phyloP scores from a whole-genome alignment of 2,329 filamentous ascomycete species.

The Pseudocercospora eumusae region DNA sequence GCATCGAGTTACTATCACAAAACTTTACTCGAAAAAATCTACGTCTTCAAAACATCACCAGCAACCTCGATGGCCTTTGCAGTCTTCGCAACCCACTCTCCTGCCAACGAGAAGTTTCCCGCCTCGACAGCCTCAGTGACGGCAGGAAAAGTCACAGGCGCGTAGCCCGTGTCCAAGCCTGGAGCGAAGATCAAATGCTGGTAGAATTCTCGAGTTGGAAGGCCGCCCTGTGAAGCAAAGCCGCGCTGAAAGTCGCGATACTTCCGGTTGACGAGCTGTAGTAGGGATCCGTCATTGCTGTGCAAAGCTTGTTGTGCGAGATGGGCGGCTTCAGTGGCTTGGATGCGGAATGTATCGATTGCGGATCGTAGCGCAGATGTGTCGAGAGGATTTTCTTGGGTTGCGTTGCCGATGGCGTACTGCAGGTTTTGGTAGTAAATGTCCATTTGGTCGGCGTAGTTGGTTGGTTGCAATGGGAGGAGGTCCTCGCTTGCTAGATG shows the following conservation, averaged over 20 bases:
- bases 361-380: neutral
- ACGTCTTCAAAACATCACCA: neutral
- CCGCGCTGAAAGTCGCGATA: neutral
- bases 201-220: neutral
- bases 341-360: neutral
- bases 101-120: neutral
- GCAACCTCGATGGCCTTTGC: neutral
- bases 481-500: neutral
- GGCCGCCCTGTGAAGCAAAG: neutral
- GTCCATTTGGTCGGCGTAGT: neutral
- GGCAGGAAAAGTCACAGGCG: neutral
- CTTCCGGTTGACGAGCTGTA: neutral
- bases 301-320: neutral
- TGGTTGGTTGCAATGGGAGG: neutral
- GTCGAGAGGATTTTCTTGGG: neutral
- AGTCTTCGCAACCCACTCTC: neutral
- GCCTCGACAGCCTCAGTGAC: neutral
- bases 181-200: neutral
- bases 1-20: neutral
- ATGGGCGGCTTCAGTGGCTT: neutral
- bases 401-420: neutral
- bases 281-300: neutral
- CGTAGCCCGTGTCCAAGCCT: neutral
- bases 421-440: neutral
- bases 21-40: too few relatives aligned